These are phyloP conservation scores for Dioscorea dumetorum DNA, from an alignment of 106 monocot species.

Conservation along the genomic window DNA sequence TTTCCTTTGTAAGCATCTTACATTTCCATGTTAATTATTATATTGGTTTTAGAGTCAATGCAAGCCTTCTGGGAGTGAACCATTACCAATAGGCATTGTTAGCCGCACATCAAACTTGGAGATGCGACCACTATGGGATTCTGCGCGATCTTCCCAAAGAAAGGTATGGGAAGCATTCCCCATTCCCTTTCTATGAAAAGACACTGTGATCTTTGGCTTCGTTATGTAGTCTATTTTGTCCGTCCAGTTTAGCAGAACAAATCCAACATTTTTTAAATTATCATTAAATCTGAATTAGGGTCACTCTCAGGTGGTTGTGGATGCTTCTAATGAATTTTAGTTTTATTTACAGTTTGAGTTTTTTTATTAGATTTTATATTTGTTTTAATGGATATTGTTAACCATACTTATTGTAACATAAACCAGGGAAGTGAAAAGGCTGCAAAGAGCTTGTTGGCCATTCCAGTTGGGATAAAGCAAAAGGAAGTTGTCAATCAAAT, in stretches of 20 bases:
- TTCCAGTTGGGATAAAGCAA: constrained; percentile 75
- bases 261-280: too few species aligned
- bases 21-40: not conserved
- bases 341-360: too few species aligned
- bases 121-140: constrained; percentile 21
- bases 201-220: too few species aligned
- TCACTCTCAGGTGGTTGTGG: too few species aligned
- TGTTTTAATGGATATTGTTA: too few species aligned
- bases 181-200: too few species aligned
- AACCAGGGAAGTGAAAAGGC: constrained; percentile 17
- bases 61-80: constrained; percentile 39
- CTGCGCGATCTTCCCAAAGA: constrained; percentile 8
- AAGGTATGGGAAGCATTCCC: constrained; percentile 20
- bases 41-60: constrained; percentile 10
- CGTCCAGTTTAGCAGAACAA: too few species aligned
- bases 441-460: constrained; percentile 52
- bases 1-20: too few species aligned
- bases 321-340: too few species aligned
- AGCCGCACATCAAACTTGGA: constrained; percentile 45
- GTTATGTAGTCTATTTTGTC: too few species aligned
- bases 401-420: not conserved
- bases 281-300: too few species aligned
- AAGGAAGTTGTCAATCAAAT: constrained; percentile 56
- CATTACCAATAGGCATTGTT: constrained; percentile 48
- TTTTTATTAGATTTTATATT: too few species aligned